Conservation (phyloP, 2,329 filamentous ascomycete species). For the Cryphonectria nitschkei region DNA sequence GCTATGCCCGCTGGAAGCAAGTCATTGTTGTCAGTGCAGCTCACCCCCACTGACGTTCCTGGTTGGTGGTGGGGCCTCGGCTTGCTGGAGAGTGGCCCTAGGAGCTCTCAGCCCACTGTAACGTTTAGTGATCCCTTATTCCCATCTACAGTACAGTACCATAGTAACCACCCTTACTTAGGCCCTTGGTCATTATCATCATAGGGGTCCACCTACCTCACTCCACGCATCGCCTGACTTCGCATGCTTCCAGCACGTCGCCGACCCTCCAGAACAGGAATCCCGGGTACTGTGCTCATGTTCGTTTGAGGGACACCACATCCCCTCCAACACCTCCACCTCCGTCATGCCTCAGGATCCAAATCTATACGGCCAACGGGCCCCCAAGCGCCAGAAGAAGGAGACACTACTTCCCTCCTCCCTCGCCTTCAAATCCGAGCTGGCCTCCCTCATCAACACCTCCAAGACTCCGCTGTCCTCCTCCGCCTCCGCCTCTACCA, state of each 20-base stretch:
- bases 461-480: constrained; percentile 44
- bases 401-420: constrained; percentile 73
- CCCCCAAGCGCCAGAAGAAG: constrained; percentile 69
- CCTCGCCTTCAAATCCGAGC: constrained; percentile 85
- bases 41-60: neutral
- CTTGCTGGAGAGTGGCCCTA: neutral
- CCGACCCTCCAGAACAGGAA: neutral
- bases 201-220: neutral
- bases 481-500: constrained; percentile 43
- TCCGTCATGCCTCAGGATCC: constrained; percentile 64
- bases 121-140: neutral
- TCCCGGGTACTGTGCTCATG: neutral
- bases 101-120: neutral
- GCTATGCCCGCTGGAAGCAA: neutral
- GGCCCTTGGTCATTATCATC: neutral
- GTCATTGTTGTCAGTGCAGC: constrained; percentile 5
- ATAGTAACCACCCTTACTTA: neutral
- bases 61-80: neutral
- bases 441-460: constrained; percentile 77
- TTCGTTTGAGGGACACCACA: too few species aligned
- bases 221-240: constrained; percentile 24
- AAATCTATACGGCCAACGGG: constrained; percentile 76
- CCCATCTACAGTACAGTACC: neutral
- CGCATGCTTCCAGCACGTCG: constrained; percentile 18
- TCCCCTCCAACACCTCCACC: neutral